A percentile compares a stretch with the other conserved stretches of the same genome.
Evolutionary conservation across 768 basidiomycete species (phyloP).

Genomic region (Rhodotorula toruloides): DNA sequence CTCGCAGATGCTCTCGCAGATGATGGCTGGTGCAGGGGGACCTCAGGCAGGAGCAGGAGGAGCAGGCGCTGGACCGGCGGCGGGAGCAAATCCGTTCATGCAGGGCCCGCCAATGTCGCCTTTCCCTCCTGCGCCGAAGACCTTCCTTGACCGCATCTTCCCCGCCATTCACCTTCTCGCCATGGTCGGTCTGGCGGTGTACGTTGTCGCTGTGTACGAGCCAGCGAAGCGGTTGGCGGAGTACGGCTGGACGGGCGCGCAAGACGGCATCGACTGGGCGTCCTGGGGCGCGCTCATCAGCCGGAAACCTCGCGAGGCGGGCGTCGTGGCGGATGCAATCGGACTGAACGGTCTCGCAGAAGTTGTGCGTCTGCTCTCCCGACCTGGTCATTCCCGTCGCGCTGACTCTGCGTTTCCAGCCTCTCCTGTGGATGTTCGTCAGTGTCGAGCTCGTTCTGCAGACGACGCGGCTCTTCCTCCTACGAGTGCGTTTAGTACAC

Average conservation of each 20-base stretch:
- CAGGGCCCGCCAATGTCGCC: conserved; percentile 4
- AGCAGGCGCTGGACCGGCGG: not conserved
- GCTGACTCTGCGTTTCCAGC: conserved; percentile 21
- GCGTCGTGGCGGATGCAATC: conserved; percentile 8
- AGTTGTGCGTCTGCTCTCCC: conserved; percentile 25
- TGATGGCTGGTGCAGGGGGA: conserved; percentile 13
- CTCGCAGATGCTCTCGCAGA: conserved; percentile 35
- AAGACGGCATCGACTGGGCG: conserved; percentile 35
- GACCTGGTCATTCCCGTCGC: too few relatives aligned
- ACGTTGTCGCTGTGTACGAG: conserved; percentile 35
- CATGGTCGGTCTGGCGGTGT: conserved; percentile 40
- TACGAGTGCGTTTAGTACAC: conserved; percentile 32
- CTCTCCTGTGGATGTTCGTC: conserved; percentile 41
- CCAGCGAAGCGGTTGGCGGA: conserved; percentile 24
- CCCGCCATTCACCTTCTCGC: conserved; percentile 40
- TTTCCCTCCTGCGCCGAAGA: conserved; percentile 28
- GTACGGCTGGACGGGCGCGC: conserved; percentile 30
- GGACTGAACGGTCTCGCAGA: conserved; percentile 18
- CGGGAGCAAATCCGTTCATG: conserved; percentile 12
- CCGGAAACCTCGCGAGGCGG: conserved; percentile 7
- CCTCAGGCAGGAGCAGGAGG: not conserved
- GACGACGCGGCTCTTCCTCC: conserved; percentile 39
- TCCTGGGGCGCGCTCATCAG: conserved; percentile 35
- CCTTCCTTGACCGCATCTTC: conserved; percentile 38
- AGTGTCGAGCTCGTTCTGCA: conserved; percentile 43